Percentiles rank a stretch among this genome's conserved stretches.
phyloP scores from a whole-genome alignment of 495 filamentous ascomycete genomes.

The Penicillium mononematosum region DNA sequence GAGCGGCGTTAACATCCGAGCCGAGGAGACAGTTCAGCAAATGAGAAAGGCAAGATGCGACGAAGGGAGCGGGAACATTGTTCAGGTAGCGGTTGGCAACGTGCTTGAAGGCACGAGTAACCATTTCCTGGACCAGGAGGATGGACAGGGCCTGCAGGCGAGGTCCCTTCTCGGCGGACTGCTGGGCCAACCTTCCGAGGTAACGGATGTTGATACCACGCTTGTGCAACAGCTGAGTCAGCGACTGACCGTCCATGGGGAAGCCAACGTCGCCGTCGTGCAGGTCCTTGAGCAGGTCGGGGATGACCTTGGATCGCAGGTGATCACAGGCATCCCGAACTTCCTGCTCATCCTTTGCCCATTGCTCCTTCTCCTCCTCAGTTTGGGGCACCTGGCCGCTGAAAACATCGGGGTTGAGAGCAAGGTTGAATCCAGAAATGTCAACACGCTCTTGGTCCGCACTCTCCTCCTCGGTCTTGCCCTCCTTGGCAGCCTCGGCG shows the following conservation, averaged over 20 bases:
- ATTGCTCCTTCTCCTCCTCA: conserved; percentile 81
- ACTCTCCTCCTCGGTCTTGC: conserved; percentile 34
- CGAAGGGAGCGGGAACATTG: conserved; percentile 74
- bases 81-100: conserved; percentile 75
- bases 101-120: conserved; percentile 92
- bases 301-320: conserved; percentile 71
- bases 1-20: conserved; percentile 68
- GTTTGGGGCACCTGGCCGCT: conserved; percentile 89
- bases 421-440: conserved; percentile 79
- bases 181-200: conserved; percentile 74
- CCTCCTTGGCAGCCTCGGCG: conserved; percentile 46
- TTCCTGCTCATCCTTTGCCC: conserved; percentile 83
- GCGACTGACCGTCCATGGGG: conserved; percentile 94
- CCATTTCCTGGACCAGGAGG: conserved; percentile 86
- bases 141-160: conserved; percentile 73
- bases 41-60: conserved; percentile 75
- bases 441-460: conserved; percentile 66
- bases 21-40: conserved; percentile 94
- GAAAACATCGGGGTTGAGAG: conserved; percentile 93
- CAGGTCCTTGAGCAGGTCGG: conserved; percentile 74
- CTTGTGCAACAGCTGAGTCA: conserved; percentile 89
- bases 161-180: conserved; percentile 63
- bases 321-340: conserved; percentile 81
- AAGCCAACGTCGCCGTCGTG: conserved; percentile 92
- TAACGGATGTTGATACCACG: conserved; percentile 97